Evolutionary conservation across 805 yeast species (phyloP).

Genomic region (Groenewaldozyma salmanticensis): DNA sequence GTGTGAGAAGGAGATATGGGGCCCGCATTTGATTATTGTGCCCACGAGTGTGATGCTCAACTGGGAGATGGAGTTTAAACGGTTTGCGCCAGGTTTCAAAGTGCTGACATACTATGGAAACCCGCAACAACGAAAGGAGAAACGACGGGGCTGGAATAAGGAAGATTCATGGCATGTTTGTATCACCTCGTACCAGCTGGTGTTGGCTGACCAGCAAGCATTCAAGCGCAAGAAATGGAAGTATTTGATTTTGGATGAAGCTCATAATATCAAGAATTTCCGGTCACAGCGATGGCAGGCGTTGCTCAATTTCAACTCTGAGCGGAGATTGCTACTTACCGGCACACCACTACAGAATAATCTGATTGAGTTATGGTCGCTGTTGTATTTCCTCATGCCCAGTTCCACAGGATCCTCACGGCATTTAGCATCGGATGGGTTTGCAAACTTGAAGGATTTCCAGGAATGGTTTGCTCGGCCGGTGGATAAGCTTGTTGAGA

Average conservation of each 20-base stretch:
- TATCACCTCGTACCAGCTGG: slow-evolving; percentile 92
- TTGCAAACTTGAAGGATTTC: slow-evolving; percentile 91
- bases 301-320: slow-evolving; percentile 83
- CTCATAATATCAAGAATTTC: slow-evolving; percentile 94
- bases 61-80: slow-evolving; percentile 99
- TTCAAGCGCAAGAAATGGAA: slow-evolving; percentile 90
- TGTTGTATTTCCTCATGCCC: slow-evolving; percentile 93
- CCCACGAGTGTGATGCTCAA: slow-evolving; percentile 96
- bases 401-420: slow-evolving; percentile 45
- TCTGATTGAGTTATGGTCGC: slow-evolving; percentile 91
- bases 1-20: slow-evolving; percentile 92
- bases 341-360: slow-evolving; percentile 98
- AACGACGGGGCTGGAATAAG: slow-evolving; percentile 95
- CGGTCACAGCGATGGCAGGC: slow-evolving; percentile 98
- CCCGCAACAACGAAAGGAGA: slow-evolving; percentile 92
- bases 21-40: slow-evolving; percentile 93
- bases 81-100: slow-evolving; percentile 97
- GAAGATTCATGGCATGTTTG: slow-evolving; percentile 95
- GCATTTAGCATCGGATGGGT: slow-evolving; percentile 48
- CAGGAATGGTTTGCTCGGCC: slow-evolving; percentile 99
- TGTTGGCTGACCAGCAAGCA: slow-evolving; percentile 93
- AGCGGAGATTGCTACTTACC: slow-evolving; percentile 74
- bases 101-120: slow-evolving; percentile 93
- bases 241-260: slow-evolving; percentile 92
- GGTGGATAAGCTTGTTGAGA: slow-evolving; percentile 84